These are phyloP conservation scores for Plasmodium chabaudi DNA, from an alignment of 169 alveolate species.

Conservation along the genomic window DNA sequence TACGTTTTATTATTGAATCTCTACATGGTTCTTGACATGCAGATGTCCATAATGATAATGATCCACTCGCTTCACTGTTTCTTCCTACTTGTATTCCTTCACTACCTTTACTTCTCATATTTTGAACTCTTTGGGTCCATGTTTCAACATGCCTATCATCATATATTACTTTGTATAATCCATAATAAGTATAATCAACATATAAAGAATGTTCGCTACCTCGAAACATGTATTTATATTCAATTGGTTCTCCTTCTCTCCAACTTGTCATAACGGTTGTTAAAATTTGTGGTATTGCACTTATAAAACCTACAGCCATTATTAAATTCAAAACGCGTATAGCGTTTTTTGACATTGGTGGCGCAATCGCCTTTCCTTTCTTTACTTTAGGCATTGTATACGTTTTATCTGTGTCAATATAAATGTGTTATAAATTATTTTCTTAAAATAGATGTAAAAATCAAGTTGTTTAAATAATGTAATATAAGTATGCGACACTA, in stretches of 20 bases:
- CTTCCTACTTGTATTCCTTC: slow-evolving; percentile 61
- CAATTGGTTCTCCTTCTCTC: slow-evolving; percentile 72
- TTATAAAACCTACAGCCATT: slow-evolving; percentile 53
- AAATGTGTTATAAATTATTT: no score
- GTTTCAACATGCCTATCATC: slow-evolving; percentile 63
- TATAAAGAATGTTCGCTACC: slow-evolving; percentile 48
- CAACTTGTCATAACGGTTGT: slow-evolving; percentile 63
- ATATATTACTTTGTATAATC: slow-evolving; percentile 61
- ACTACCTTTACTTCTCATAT: slow-evolving; percentile 61
- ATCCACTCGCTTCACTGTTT: slow-evolving; percentile 47
- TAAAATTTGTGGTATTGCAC: slow-evolving; percentile 56
- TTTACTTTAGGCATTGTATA: not conserved
- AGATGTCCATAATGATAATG: slow-evolving; percentile 64
- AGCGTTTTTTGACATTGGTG: slow-evolving; percentile 39
- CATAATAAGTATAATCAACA: slow-evolving; percentile 57
- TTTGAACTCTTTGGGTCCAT: slow-evolving; percentile 61
- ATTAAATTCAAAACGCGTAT: slow-evolving; percentile 25
- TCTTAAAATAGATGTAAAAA: no score
- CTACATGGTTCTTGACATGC: slow-evolving; percentile 63
- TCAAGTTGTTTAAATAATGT: no score
- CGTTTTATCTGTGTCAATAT: not conserved
- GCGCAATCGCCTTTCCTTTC: slow-evolving; percentile 2
- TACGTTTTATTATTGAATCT: slow-evolving; percentile 48
- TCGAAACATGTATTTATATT: slow-evolving; percentile 55
- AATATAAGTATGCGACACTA: no score